These are phyloP conservation scores for Spinacia oleracea DNA, from an alignment of 179 eudicot genomes.

Conservation along the genomic window DNA sequence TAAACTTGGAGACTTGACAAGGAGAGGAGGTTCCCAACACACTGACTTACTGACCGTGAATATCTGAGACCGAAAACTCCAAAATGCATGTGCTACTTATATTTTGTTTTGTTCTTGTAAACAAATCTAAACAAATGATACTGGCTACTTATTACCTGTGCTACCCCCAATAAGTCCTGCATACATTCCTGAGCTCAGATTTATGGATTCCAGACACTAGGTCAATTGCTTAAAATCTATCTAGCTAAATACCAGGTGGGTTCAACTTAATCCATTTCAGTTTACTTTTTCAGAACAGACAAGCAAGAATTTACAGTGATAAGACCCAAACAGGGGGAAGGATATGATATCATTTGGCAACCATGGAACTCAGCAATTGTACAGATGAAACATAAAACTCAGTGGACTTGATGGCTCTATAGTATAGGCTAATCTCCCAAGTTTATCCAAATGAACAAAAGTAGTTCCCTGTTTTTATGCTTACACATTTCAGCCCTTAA, in stretches of 20 bases:
- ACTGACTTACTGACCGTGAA: not conserved
- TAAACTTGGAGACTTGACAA: too few relatives aligned
- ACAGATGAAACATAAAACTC: not conserved
- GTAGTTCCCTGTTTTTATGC: not conserved
- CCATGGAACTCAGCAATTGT: not conserved
- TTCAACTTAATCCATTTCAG: constrained; percentile 1
- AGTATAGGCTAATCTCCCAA: not conserved
- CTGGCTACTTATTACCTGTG: not conserved
- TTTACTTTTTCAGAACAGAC: constrained; percentile 8
- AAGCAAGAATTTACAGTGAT: not conserved
- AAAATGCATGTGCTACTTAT: too few relatives aligned
- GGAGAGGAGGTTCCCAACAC: not conserved
- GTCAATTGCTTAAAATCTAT: constrained; percentile 1
- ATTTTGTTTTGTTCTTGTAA: too few relatives aligned
- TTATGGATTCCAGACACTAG: not conserved
- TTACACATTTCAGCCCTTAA: not conserved
- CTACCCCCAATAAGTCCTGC: not conserved
- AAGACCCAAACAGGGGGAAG: constrained; percentile 1
- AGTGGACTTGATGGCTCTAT: not conserved
- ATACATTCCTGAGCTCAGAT: not conserved
- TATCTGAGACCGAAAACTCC: not conserved
- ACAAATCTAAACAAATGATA: too few relatives aligned
- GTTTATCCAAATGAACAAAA: not conserved
- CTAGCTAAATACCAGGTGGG: not conserved
- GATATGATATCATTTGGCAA: not conserved